Evolutionary conservation across 352 stramenopile species (phyloP).

Genomic region (Elongisporangium prolatum): DNA sequence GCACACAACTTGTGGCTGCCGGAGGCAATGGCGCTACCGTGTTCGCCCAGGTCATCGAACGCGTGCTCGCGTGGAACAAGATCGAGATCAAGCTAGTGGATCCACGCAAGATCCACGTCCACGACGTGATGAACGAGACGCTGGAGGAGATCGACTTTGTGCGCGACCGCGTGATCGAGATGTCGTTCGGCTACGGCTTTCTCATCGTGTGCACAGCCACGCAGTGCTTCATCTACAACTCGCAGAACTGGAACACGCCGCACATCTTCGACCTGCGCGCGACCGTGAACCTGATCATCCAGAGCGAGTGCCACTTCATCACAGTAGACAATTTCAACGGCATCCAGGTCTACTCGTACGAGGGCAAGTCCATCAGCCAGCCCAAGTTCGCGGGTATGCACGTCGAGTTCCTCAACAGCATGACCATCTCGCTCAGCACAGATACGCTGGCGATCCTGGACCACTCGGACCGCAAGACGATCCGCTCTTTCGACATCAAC

Average conservation of each 20-base stretch:
- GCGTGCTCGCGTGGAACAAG: slow-evolving; percentile 85
- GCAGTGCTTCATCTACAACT: slow-evolving; percentile 92
- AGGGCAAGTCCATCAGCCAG: slow-evolving; percentile 85
- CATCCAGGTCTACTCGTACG: slow-evolving; percentile 91
- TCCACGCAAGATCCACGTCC: slow-evolving; percentile 85
- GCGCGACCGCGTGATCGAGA: slow-evolving; percentile 89
- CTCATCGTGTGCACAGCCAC: slow-evolving; percentile 90
- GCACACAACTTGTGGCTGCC: slow-evolving; percentile 87
- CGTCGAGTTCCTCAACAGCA: slow-evolving; percentile 83
- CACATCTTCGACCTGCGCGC: slow-evolving; percentile 91
- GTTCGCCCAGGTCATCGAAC: slow-evolving; percentile 88
- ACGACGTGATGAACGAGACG: slow-evolving; percentile 88
- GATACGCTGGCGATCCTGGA: slow-evolving; percentile 90
- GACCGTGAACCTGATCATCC: slow-evolving; percentile 83
- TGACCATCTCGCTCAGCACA: slow-evolving; percentile 80
- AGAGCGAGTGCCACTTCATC: slow-evolving; percentile 87
- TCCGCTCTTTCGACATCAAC: slow-evolving; percentile 87
- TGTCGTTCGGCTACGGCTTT: slow-evolving; percentile 89
- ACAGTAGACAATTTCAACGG: slow-evolving; percentile 87
- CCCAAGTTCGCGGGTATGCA: slow-evolving; percentile 86
- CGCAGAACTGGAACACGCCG: slow-evolving; percentile 90
- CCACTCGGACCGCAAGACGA: slow-evolving; percentile 82
- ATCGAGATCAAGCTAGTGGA: slow-evolving; percentile 83
- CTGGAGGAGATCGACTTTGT: slow-evolving; percentile 91
- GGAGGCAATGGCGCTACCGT: slow-evolving; percentile 85